A percentile compares a stretch with the other conserved stretches of the same genome.
phyloP scores from a whole-genome alignment of 345 rosid species.

The Camelina sativa region DNA sequence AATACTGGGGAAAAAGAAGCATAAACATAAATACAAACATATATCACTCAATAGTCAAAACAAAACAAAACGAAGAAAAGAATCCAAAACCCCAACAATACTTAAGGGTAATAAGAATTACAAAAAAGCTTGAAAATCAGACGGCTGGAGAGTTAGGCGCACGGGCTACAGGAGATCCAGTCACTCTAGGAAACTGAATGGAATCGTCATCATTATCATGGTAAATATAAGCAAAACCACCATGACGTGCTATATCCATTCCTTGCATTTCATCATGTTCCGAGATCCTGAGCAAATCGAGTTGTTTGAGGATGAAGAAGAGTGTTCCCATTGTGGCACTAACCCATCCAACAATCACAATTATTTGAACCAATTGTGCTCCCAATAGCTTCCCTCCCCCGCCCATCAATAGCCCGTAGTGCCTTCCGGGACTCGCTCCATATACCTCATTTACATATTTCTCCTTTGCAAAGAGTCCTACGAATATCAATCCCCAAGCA shows the following conservation, averaged over 20 bases:
- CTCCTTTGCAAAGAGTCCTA: constrained; percentile 71
- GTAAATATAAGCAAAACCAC: constrained; percentile 85
- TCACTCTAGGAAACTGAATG: constrained; percentile 48
- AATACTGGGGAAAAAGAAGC: background rate
- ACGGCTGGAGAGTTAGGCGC: background rate
- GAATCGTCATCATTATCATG: constrained; percentile 62
- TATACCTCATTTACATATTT: constrained; percentile 64
- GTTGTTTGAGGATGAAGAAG: constrained; percentile 59
- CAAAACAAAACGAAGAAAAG: background rate
- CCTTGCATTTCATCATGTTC: constrained; percentile 78
- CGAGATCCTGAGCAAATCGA: constrained; percentile 73
- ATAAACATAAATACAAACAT: background rate
- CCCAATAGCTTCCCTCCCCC: constrained; percentile 84
- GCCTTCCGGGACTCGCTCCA: constrained; percentile 44
- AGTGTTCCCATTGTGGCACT: constrained; percentile 85
- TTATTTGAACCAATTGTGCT: constrained; percentile 74
- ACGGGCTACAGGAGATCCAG: constrained; percentile 42
- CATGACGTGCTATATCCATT: constrained; percentile 87
- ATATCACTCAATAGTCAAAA: background rate
- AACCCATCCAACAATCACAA: constrained; percentile 80
- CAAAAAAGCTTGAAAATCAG: constrained; percentile 8
- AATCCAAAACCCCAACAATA: constrained; percentile 9
- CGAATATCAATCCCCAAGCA: constrained; percentile 84
- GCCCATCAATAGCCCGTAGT: constrained; percentile 81
- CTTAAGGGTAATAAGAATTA: background rate